A percentile compares a stretch with the other conserved stretches of the same genome.
phyloP scores from a whole-genome alignment of 768 basidiomycete genomes.

The Russula sp. region DNA sequence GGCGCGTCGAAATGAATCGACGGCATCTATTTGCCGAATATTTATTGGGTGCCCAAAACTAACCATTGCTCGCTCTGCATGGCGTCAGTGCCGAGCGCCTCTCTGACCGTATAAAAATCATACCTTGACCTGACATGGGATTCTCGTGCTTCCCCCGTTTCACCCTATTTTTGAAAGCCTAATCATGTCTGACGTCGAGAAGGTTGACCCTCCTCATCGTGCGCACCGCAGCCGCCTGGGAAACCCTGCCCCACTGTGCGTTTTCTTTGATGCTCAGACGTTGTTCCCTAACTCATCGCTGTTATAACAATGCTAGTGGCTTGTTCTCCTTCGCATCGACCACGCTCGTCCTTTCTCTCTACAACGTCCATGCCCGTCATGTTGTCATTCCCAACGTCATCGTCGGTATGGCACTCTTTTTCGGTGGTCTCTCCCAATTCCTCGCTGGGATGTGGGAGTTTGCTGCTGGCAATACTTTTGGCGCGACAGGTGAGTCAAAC shows the following conservation, averaged over 20 bases:
- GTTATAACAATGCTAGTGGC: constrained; percentile 48
- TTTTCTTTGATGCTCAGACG: background rate
- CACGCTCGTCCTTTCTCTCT: constrained; percentile 72
- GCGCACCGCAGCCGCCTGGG: constrained; percentile 34
- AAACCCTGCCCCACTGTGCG: constrained; percentile 57
- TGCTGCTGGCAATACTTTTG: constrained; percentile 56
- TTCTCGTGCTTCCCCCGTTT: background rate
- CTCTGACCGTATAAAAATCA: background rate
- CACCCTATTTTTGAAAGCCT: too few species aligned
- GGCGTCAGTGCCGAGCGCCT: background rate
- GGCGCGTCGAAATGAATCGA: too few species aligned
- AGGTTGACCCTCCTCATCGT: constrained; percentile 23
- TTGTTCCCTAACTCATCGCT: constrained; percentile 31
- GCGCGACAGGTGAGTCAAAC: constrained; percentile 55
- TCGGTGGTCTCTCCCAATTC: constrained; percentile 80
- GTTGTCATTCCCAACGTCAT: constrained; percentile 61
- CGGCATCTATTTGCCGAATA: too few species aligned
- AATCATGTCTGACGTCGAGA: constrained; percentile 36
- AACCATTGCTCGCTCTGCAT: too few species aligned
- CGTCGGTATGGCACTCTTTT: constrained; percentile 81
- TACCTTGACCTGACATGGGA: background rate
- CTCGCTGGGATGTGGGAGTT: constrained; percentile 82
- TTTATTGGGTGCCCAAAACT: too few species aligned
- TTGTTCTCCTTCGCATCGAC: constrained; percentile 82
- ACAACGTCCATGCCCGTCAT: constrained; percentile 56